Conservation (phyloP, 495 filamentous ascomycete species). For the Penicillium daleae region DNA sequence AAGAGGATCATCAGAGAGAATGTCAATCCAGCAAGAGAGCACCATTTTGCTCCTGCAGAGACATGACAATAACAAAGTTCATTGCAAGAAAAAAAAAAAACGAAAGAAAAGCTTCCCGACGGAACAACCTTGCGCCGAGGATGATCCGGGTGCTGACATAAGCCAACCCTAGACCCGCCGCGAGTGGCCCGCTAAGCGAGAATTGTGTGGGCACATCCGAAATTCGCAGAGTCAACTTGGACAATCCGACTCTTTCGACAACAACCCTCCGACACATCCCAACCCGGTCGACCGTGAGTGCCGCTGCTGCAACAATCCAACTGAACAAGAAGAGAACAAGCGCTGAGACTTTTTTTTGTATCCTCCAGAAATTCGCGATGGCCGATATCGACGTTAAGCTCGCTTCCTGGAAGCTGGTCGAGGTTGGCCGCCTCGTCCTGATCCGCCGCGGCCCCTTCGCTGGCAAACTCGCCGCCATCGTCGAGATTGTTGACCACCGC, state of each 20-base stretch:
- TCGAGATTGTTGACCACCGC: slow-evolving; percentile 99
- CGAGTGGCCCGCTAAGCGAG: slow-evolving; percentile 40
- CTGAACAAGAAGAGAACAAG: slow-evolving; percentile 14
- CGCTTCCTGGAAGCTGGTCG: slow-evolving; percentile 85
- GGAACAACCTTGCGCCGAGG: slow-evolving; percentile 26
- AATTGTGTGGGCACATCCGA: slow-evolving; percentile 47
- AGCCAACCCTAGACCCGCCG: slow-evolving; percentile 46
- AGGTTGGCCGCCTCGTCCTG: slow-evolving; percentile 94
- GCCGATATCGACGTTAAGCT: slow-evolving; percentile 72
- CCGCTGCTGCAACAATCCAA: slow-evolving; percentile 14
- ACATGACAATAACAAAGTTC: slow-evolving; percentile 10
- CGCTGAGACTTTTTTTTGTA: slow-evolving; percentile 27
- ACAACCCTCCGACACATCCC: slow-evolving; percentile 47
- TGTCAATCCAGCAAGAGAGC: slow-evolving; percentile 7
- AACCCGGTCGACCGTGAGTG: slow-evolving; percentile 55
- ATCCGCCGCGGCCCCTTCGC: slow-evolving; percentile 75
- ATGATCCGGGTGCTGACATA: slow-evolving; percentile 21
- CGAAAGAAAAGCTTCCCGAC: slow-evolving; percentile 20
- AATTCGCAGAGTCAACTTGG: slow-evolving; percentile 49
- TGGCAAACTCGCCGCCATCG: slow-evolving; percentile 88
- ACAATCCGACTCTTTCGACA: slow-evolving; percentile 54
- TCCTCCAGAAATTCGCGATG: slow-evolving; percentile 54
- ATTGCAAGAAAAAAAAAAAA: slow-evolving; percentile 34
- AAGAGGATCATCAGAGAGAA: background rate
- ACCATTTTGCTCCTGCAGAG: slow-evolving; percentile 20